Base-by-base conservation (phyloP, 768 basidiomycete genomes). In the Leucosporidium creatinivorum region DNA sequence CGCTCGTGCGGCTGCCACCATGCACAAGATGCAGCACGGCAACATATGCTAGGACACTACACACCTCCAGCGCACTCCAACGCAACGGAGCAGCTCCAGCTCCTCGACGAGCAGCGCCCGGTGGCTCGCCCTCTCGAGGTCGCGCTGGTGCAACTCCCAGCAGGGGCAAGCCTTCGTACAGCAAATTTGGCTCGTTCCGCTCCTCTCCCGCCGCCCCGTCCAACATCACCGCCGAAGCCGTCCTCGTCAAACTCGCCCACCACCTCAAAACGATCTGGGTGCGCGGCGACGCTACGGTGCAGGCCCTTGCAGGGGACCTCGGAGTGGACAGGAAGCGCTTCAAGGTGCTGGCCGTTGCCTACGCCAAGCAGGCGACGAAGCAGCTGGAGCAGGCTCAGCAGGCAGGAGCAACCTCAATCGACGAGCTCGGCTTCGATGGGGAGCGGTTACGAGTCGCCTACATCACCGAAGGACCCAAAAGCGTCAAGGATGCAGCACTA, bases 191-290 rank as follows among this genome's bases (percentile, higher is more conserved):
- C 15, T 44, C 39, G 3, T 44, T 44, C 13, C 39, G 39, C 39
- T 44, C 39, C 39, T 44, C 39, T 10, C 39, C 39, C 39, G 51
- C 36, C 13, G 62, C 52, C 1, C 65, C 62, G 18, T 47, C 58
- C 12, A 47, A 52, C 36, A 49, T 68, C 67, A 60, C 67, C 36
- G 9, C 9, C 33, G 33, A 36, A 0, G 54, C 58, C 1, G 51
- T 68, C 21, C 9, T 23, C 17, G 8, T 18, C 33, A 68, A 68
- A 36, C 61, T 72, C 61, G 30, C 6, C 4, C 60, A 66, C 15
- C 67, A 72, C 62, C 58, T 72, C 36, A 18, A 10, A 19, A 17
- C 31, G 1, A 25, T 23, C 21, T 72, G 70, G 70, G 0, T 8
- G 9, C n/a, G 25, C 18, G 12, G 26, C 6, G 23, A 48, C 9